Evolutionary conservation across 1,139 yeast species (phyloP), one percentile per base, ranked within the genome.

Genomic region (Zhuliangozyma blackwelliae): DNA sequence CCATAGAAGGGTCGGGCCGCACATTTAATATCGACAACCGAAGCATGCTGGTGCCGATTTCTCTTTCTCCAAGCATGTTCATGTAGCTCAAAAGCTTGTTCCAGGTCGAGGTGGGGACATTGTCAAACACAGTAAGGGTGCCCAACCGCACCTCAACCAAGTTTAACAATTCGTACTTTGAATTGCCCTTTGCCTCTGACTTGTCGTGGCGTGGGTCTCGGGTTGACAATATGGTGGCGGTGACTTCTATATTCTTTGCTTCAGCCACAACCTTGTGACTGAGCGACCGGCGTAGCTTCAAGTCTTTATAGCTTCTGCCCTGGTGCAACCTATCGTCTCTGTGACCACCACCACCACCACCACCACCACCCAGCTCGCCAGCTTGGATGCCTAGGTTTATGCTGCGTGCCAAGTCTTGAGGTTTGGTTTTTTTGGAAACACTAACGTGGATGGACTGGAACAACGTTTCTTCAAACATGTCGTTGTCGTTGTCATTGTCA

Each of bases 91-190:
- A 63, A 54, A 90, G 80, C 59, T 85, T 86, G 50, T 88, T 86
- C 97, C 97, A 92, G 0, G 95, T 83, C 0, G 97, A 90, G 0
- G 90, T 77, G 0, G 90, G 82, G 2, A 90, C 79, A 53, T 88
- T 85, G 55, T 92, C 98, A 40, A 76, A 64, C 3, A 88, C 65
- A 40, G 77, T 79, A 35, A 84, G 58, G 33, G 77, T 77, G n/a
- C 69, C 69, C 7, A 84, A 61, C 27, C 56, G 49, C 3, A 65
- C 34, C n/a, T 63, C 69, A 9, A 72, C 57, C 4, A 71, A 62
- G 49, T 74, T 81, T 21, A 82, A 55, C 5, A 74, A 42, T 37
- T 76, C 82, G 25, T 69, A 58, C 25, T 54, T 66, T 27, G 67
- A 63, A 2, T 37, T 33, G 9, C 46, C 42, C 27, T 51, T 53